These are phyloP conservation scores for Alternaria brassicicola DNA, from an alignment of 2,329 filamentous ascomycete species.

Conservation along the genomic window DNA sequence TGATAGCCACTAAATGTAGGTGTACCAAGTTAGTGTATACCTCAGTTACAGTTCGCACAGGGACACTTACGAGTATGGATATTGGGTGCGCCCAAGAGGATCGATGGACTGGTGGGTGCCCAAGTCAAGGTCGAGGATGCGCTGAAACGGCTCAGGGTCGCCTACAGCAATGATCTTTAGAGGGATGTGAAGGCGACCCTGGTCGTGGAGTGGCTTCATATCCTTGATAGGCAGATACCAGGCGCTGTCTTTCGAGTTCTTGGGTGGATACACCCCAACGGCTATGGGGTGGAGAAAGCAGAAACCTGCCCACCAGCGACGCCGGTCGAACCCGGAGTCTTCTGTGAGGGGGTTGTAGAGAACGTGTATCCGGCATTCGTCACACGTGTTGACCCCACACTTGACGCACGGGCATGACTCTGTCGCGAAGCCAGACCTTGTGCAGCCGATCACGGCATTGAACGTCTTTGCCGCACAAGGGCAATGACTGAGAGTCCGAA, in stretches of 20 bases:
- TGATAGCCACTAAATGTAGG: too few relatives aligned
- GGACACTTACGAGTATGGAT: conserved; percentile 26
- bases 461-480: conserved; percentile 8
- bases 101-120: conserved; percentile 15
- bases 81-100: conserved; percentile 15
- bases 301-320: conserved; percentile 31
- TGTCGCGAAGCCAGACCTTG: conserved; percentile 3
- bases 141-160: conserved; percentile 24
- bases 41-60: too few relatives aligned
- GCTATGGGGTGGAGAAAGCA: conserved; percentile 18
- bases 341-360: conserved; percentile 31
- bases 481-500: conserved; percentile 2
- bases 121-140: conserved; percentile 29
- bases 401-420: conserved; percentile 24
- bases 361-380: conserved; percentile 39
- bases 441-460: background rate
- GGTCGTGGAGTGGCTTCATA: conserved; percentile 24
- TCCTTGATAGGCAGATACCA: conserved; percentile 11
- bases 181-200: conserved; percentile 30
- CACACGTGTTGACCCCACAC: conserved; percentile 33
- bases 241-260: conserved; percentile 5
- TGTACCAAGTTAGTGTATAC: too few relatives aligned
- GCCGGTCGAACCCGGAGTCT: conserved; percentile 24
- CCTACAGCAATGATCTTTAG: conserved; percentile 15
- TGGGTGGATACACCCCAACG: conserved; percentile 25